Conservation (phyloP, 164 flowering plant species). For the Vitis cinerea region DNA sequence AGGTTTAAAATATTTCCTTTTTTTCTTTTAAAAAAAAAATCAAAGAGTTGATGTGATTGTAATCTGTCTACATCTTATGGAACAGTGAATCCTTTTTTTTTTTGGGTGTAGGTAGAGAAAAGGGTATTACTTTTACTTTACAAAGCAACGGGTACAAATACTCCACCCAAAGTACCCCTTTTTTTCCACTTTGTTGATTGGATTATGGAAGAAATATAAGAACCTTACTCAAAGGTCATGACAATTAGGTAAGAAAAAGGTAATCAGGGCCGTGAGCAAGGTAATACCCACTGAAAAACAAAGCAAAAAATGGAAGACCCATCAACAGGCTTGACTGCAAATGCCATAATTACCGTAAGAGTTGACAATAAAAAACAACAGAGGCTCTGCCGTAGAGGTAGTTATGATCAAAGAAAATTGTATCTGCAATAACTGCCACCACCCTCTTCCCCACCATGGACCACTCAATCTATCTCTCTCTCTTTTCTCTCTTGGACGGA, state of each 20-base stretch:
- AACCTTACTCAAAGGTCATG: no score
- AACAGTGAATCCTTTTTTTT: no score
- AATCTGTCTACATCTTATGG: no score
- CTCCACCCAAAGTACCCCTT: no score
- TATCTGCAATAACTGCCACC: constrained; percentile 12
- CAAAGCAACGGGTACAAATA: no score
- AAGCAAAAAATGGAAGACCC: not conserved
- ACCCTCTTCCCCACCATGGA: not conserved
- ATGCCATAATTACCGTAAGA: not conserved
- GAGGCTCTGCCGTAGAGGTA: not conserved
- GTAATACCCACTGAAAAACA: not conserved
- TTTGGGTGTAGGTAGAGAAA: no score
- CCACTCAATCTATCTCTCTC: constrained; percentile 5
- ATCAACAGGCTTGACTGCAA: not conserved
- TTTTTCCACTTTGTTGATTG: no score
- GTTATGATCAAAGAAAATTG: constrained; percentile 4
- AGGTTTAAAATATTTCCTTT: no score
- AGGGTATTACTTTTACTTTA: no score
- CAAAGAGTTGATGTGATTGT: no score
- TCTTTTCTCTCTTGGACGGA: not conserved
- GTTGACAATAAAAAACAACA: constrained; percentile 4
- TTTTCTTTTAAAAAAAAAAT: no score
- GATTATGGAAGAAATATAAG: no score
- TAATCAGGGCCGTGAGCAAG: not conserved
- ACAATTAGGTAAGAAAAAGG: not conserved